Conservation (phyloP, 1,139 yeast genomes). For the Debaryomycetaceae sp. region DNA sequence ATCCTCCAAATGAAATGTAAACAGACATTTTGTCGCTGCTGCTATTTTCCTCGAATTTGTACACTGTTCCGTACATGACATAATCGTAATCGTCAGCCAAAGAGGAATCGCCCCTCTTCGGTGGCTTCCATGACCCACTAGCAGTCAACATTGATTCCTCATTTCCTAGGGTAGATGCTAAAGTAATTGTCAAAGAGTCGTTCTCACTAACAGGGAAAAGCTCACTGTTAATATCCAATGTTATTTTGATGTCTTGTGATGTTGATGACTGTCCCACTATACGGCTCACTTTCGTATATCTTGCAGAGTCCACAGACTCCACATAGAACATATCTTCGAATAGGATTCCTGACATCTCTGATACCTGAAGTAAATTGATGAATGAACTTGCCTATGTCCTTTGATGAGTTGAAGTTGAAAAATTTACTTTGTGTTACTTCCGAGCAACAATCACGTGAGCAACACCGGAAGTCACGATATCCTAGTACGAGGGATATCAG, state of each 20-base stretch:
- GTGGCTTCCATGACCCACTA: slow-evolving; percentile 88
- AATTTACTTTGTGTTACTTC: neutral
- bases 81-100: slow-evolving; percentile 97
- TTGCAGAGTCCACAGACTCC: slow-evolving; percentile 79
- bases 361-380: neutral
- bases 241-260: slow-evolving; percentile 75
- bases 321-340: slow-evolving; percentile 93
- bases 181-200: slow-evolving; percentile 82
- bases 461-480: neutral
- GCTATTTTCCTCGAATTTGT: slow-evolving; percentile 87
- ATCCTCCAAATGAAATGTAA: slow-evolving; percentile 93
- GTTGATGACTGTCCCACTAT: slow-evolving; percentile 86
- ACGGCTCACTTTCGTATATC: slow-evolving; percentile 91
- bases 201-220: slow-evolving; percentile 79
- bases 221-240: slow-evolving; percentile 90
- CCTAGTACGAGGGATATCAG: neutral
- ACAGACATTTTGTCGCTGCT: slow-evolving; percentile 77
- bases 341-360: slow-evolving; percentile 69
- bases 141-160: slow-evolving; percentile 52
- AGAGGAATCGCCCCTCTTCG: slow-evolving; percentile 76
- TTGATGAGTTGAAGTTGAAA: neutral
- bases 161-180: slow-evolving; percentile 75
- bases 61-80: slow-evolving; percentile 97
- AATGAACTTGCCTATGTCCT: neutral
- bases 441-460: neutral